Conservation (phyloP, 257 asterid genomes). For the Gentiana dahurica region DNA sequence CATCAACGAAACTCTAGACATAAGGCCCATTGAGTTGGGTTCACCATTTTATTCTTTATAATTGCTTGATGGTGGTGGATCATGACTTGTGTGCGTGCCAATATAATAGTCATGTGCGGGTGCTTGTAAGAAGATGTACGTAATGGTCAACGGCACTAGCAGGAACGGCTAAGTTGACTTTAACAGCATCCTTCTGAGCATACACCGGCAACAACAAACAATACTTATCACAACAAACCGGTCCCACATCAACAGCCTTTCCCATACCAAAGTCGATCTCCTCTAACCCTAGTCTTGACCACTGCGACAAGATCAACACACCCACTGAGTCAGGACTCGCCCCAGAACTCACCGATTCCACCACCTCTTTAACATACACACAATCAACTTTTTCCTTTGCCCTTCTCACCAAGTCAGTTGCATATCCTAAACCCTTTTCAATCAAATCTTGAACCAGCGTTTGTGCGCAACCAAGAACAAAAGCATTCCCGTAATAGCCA, state of each 20-base stretch:
- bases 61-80: too few relatives aligned
- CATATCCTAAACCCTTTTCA: conserved; percentile 22
- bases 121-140: conserved; percentile 21
- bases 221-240: conserved; percentile 40
- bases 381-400: conserved; percentile 54
- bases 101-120: conserved; percentile 4
- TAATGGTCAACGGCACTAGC: conserved; percentile 35
- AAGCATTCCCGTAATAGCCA: conserved; percentile 63
- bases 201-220: conserved; percentile 40
- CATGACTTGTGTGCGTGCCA: too few relatives aligned
- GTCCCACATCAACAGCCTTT: conserved; percentile 42
- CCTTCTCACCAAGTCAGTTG: conserved; percentile 26
- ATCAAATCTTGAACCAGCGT: conserved; percentile 22
- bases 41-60: too few relatives aligned
- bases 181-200: conserved; percentile 17
- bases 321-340: conserved; percentile 54
- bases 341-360: conserved; percentile 40
- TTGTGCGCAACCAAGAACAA: conserved; percentile 51
- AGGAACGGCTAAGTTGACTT: conserved; percentile 56
- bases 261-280: conserved; percentile 63
- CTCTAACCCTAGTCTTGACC: conserved; percentile 64
- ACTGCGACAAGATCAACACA: conserved; percentile 52
- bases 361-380: conserved; percentile 48
- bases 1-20: too few relatives aligned
- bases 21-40: too few relatives aligned